Percentiles rank a stretch among this genome's conserved stretches.
Conservation (phyloP, 805 yeast genomes). For the Ascoidea asiatica region DNA sequence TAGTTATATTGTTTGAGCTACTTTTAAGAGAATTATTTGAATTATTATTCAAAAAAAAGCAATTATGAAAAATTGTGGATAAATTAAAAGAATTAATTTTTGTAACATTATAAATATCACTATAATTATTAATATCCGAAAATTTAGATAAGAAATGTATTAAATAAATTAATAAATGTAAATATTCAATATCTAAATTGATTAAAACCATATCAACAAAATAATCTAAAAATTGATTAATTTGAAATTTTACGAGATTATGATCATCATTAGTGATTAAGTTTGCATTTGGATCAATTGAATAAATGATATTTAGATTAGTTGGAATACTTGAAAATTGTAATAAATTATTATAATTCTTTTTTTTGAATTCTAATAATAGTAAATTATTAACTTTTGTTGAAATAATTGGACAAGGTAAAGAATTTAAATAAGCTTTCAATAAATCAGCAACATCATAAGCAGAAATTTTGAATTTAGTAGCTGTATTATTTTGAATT, state of each 20-base stretch:
- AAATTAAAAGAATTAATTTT: neutral
- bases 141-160: neutral
- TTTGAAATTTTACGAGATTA: too few species aligned
- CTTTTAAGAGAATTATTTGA: neutral
- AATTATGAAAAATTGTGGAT: neutral
- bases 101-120: neutral
- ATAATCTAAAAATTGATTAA: too few species aligned
- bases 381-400: neutral
- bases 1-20: too few species aligned
- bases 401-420: neutral
- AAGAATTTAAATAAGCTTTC: neutral
- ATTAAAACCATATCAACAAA: neutral
- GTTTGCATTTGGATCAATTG: neutral
- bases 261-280: too few species aligned
- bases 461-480: neutral
- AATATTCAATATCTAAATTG: neutral
- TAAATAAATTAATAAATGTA: neutral
- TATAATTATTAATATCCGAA: neutral
- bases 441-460: neutral
- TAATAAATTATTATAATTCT: too few species aligned
- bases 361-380: neutral
- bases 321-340: neutral
- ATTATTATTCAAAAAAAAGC: neutral
- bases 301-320: neutral
- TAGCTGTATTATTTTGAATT: neutral